Evolutionary conservation across 2,329 filamentous ascomycete genomes (phyloP).

Genomic region (Diplodia seriata): DNA sequence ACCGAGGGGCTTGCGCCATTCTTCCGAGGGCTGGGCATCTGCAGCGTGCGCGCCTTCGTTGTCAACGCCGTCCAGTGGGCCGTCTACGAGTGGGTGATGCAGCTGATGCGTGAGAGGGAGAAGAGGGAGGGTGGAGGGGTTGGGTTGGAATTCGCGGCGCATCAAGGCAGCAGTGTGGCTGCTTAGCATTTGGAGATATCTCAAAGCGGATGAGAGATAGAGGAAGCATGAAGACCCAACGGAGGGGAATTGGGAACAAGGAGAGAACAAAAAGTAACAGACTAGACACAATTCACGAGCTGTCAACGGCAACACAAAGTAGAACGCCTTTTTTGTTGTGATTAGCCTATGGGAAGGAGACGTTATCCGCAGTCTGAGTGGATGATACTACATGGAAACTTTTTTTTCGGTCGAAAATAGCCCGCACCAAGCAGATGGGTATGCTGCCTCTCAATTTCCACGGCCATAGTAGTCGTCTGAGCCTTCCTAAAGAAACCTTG

Average conservation of each 20-base stretch:
- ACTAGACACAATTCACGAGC: not conserved
- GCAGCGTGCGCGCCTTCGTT: slow-evolving; percentile 84
- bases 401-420: slow-evolving; percentile 8
- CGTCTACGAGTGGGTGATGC: slow-evolving; percentile 88
- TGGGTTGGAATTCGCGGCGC: too few species aligned
- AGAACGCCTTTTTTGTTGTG: slow-evolving; percentile 25
- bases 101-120: slow-evolving; percentile 28
- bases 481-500: slow-evolving; percentile 18
- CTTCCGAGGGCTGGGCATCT: slow-evolving; percentile 81
- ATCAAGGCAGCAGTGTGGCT: too few species aligned
- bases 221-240: not conserved
- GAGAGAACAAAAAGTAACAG: not conserved
- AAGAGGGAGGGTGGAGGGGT: not conserved
- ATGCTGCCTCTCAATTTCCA: slow-evolving; percentile 29
- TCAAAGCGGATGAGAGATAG: too few species aligned
- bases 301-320: not conserved
- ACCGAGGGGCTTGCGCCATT: slow-evolving; percentile 77
- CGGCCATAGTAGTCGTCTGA: slow-evolving; percentile 19
- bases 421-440: slow-evolving; percentile 31
- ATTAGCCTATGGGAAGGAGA: slow-evolving; percentile 29
- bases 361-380: slow-evolving; percentile 25
- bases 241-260: not conserved
- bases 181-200: not conserved
- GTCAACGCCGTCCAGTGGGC: slow-evolving; percentile 96
- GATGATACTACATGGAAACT: slow-evolving; percentile 29